Base-by-base conservation (phyloP, 1,139 yeast genomes). In the Pichia sp. region DNA sequence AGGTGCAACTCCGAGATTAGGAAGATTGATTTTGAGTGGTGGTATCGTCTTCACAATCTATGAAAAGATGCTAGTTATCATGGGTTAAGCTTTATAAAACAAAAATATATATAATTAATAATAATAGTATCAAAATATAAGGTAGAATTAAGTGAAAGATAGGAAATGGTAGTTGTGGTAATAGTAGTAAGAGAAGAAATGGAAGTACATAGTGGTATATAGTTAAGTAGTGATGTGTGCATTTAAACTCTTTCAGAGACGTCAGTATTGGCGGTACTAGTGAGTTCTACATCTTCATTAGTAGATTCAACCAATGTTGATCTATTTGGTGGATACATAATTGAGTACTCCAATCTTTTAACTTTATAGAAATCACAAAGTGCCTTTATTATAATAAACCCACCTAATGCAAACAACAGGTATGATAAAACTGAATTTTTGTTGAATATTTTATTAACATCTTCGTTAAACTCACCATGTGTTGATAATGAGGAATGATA, bases 1-100 rank as follows among this genome's bases (percentile, higher is more conserved):
- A 68, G 98, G 98, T 52, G 96, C 97, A 39, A 90, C 97, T 1
- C 98, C 98, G 45, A 76, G 98, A 63, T 72, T 92, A 55, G 98
- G 97, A 3, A 77, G 98, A 59, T 75, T 92, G 62, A 81, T 90
- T 40, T 74, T 92, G 62, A 85, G 95, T 69, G 97, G 97, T 50
- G 97, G 97, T 57, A 90, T 90, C 56, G 97, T 90, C 16, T 90
- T 90, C 68, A 90, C 97, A 32, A 85, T 90, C 50, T 90, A 90
- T 66, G 97, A 90, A 65, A 86, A 88, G 69, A 85, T 90, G 72
- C 72, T 90, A 67, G 78, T 39, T 8, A 37, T 53, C 7, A 44
- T 51, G 12, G 66, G 59, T 40, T 66, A 55, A 29, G 7, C 3
- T 20, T 20, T 26, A 22, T 22, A 16, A 39, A 25, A n/a, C 18